A percentile compares a stretch with the other conserved stretches of the same genome.
These are phyloP conservation scores for Aspergillus sp. DNA, from an alignment of 2,329 filamentous ascomycete species.

Conservation along the genomic window DNA sequence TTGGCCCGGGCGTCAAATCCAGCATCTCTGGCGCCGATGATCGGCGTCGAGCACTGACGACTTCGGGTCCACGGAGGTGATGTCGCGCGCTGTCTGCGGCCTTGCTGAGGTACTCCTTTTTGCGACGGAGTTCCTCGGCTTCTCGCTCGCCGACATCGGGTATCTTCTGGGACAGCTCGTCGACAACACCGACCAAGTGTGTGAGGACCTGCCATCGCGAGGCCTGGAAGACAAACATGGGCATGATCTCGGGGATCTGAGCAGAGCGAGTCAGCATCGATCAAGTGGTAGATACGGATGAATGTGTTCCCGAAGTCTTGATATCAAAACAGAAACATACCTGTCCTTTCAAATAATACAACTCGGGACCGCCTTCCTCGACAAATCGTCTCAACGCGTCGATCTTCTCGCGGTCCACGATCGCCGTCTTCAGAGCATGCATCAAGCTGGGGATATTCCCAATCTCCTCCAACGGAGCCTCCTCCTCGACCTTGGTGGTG, in stretches of 20 bases:
- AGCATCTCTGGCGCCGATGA: constrained; percentile 22
- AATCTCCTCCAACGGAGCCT: constrained; percentile 53
- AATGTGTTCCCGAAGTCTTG: background rate
- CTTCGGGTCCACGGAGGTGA: constrained; percentile 77
- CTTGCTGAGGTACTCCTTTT: constrained; percentile 68
- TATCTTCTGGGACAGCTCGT: constrained; percentile 51
- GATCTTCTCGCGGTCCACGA: constrained; percentile 89
- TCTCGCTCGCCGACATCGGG: constrained; percentile 42
- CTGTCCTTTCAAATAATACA: constrained; percentile 69
- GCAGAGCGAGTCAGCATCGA: background rate
- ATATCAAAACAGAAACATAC: constrained; percentile 27
- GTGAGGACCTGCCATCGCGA: constrained; percentile 76
- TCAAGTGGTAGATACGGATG: background rate
- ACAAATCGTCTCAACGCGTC: constrained; percentile 80
- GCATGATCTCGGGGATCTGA: constrained; percentile 81
- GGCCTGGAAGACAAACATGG: constrained; percentile 82
- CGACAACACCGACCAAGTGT: constrained; percentile 65
- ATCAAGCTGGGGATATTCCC: constrained; percentile 69
- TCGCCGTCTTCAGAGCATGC: constrained; percentile 63
- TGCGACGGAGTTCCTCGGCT: constrained; percentile 44
- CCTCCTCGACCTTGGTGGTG: constrained; percentile 46
- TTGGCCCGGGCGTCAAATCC: constrained; percentile 28
- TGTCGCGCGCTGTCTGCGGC: constrained; percentile 75
- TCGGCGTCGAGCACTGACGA: constrained; percentile 71
- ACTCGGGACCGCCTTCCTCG: constrained; percentile 70